A percentile compares a stretch with the other conserved stretches of the same genome.
These are phyloP conservation scores for Phytophthora pluvialis DNA, from an alignment of 352 stramenopile genomes.

Conservation along the genomic window DNA sequence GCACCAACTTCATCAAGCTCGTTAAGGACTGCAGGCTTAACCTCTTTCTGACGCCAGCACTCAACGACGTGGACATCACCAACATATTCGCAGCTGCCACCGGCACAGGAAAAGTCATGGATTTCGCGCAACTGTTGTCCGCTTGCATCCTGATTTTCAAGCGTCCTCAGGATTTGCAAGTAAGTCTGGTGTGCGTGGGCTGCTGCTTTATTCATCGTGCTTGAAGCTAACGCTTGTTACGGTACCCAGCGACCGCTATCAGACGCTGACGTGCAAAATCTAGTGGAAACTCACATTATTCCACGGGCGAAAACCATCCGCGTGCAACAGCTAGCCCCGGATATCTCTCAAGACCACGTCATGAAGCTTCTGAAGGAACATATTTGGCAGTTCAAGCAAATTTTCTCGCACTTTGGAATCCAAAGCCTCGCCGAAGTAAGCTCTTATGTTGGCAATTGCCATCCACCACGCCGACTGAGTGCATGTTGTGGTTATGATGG, in stretches of 20 bases:
- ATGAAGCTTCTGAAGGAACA: conserved; percentile 72
- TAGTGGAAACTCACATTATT: conserved; percentile 62
- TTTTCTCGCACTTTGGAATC: conserved; percentile 76
- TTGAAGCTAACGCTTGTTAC: conserved; percentile 2
- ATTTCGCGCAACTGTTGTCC: conserved; percentile 56
- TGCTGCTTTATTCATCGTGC: neutral
- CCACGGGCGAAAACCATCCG: conserved; percentile 58
- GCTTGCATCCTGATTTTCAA: conserved; percentile 57
- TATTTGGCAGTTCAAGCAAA: conserved; percentile 78
- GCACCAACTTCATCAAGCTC: conserved; percentile 70
- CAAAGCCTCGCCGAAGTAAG: conserved; percentile 65
- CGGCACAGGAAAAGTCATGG: conserved; percentile 50
- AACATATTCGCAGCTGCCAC: conserved; percentile 53
- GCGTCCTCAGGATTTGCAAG: conserved; percentile 34
- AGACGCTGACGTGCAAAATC: conserved; percentile 42
- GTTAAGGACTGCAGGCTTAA: conserved; percentile 66
- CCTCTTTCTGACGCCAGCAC: conserved; percentile 25
- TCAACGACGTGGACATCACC: conserved; percentile 65
- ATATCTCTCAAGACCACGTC: conserved; percentile 72
- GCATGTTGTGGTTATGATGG: neutral
- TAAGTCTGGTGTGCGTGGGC: conserved; percentile 1
- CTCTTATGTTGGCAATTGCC: neutral
- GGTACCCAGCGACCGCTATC: conserved; percentile 13
- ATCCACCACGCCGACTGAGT: neutral
- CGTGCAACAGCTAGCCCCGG: conserved; percentile 66